Percentiles rank a stretch among this genome's conserved stretches.
Conservation (phyloP, 805 yeast species). For the Saccharomyces eubayanus region DNA sequence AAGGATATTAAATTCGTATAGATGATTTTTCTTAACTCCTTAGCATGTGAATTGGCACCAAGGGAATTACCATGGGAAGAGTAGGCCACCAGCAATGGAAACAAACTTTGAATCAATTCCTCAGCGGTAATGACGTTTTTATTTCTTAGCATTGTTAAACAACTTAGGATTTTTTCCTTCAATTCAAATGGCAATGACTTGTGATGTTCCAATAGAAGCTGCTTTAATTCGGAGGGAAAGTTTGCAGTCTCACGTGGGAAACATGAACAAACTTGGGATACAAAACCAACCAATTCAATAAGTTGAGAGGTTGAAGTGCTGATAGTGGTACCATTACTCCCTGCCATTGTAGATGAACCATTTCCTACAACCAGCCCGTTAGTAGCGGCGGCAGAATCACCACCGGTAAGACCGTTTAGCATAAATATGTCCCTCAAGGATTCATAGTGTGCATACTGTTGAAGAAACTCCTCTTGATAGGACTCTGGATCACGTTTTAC, state of each 20-base stretch:
- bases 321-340: constrained; percentile 20
- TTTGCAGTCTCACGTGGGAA: constrained; percentile 80
- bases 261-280: constrained; percentile 84
- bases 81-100: constrained; percentile 72
- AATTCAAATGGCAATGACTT: constrained; percentile 74
- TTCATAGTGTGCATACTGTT: constrained; percentile 88
- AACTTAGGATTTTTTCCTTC: constrained; percentile 84
- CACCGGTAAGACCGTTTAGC: constrained; percentile 37
- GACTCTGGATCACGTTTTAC: constrained; percentile 92
- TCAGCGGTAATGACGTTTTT: constrained; percentile 75
- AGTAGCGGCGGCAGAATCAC: constrained; percentile 27
- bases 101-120: constrained; percentile 70
- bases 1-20: constrained; percentile 71
- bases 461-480: constrained; percentile 85
- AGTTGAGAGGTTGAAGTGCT: constrained; percentile 40
- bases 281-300: constrained; percentile 78
- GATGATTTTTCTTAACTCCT: constrained; percentile 72
- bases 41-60: constrained; percentile 55
- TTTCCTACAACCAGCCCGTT: constrained; percentile 27
- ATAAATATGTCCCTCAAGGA: constrained; percentile 82
- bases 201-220: constrained; percentile 64
- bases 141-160: constrained; percentile 83
- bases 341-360: constrained; percentile 3
- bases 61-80: constrained; percentile 39
- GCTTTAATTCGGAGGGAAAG: constrained; percentile 75